phyloP scores from a whole-genome alignment of 495 filamentous ascomycete genomes.

The Penicillium mononematosum region DNA sequence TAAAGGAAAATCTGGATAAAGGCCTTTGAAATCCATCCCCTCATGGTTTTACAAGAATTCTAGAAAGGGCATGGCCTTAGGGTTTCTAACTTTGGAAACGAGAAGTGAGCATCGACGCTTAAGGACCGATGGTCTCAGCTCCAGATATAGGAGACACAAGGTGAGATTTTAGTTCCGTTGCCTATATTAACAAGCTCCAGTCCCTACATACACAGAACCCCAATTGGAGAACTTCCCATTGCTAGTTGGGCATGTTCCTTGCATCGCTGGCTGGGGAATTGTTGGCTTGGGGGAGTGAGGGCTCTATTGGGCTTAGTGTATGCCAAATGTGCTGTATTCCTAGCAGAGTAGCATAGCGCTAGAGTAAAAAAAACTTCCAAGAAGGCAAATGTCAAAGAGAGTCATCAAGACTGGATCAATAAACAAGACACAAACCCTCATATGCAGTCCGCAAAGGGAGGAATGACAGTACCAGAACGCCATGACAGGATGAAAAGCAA shows the following conservation, averaged over 20 bases:
- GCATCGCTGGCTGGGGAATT: constrained; percentile 22
- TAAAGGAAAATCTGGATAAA: neutral
- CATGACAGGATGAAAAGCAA: neutral
- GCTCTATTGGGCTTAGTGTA: neutral
- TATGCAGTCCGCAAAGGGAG: constrained; percentile 2
- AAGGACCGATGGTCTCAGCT: too few relatives aligned
- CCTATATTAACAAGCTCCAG: neutral
- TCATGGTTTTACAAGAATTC: neutral
- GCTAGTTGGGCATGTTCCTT: constrained; percentile 24
- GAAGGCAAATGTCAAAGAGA: neutral
- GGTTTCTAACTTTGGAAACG: neutral
- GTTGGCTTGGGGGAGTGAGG: neutral
- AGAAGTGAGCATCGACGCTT: neutral
- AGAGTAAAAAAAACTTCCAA: neutral
- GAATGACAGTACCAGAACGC: neutral
- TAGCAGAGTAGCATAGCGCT: neutral
- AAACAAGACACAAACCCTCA: constrained; percentile 2
- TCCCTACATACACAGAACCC: neutral
- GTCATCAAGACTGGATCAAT: constrained; percentile 3
- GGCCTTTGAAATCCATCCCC: neutral
- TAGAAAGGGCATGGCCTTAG: neutral
- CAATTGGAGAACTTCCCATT: constrained; percentile 38
- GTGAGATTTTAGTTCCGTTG: neutral
- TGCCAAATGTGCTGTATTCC: neutral
- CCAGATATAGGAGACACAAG: neutral